These are phyloP conservation scores for Perkinsus olseni DNA, from an alignment of 169 alveolate species.

Conservation along the genomic window DNA sequence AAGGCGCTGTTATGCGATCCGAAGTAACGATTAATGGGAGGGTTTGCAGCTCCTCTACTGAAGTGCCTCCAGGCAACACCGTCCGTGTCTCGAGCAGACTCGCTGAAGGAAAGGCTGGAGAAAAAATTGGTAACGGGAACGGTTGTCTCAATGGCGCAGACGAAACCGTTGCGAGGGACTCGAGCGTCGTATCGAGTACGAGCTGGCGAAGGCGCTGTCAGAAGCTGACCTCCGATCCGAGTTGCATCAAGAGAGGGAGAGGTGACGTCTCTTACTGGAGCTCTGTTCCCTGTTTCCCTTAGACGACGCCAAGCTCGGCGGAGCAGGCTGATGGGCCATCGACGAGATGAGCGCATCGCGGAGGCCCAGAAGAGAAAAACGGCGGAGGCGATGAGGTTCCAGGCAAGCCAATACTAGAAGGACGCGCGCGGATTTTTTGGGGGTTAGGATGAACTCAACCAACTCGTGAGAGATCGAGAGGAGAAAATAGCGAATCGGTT, in stretches of 20 bases:
- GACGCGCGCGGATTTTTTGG: neutral
- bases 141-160: neutral
- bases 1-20: too few species aligned
- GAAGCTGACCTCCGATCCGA: neutral
- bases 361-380: neutral
- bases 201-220: neutral
- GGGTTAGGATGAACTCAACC: neutral
- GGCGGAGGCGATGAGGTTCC: neutral
- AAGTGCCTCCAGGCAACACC: too few species aligned
- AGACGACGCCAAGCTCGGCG: neutral
- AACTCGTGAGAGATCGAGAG: neutral
- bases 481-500: neutral
- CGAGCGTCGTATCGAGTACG: neutral
- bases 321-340: neutral
- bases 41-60: too few species aligned
- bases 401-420: neutral
- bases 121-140: neutral
- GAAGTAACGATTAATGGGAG: too few species aligned
- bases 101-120: neutral
- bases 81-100: too few species aligned
- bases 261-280: too few species aligned
- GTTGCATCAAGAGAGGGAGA: neutral
- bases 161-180: neutral
- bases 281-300: too few species aligned
- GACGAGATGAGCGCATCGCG: neutral